Evolutionary conservation across 1,284 basidiomycete species (phyloP).

Genomic region (Tetrapyrgos nigripes): DNA sequence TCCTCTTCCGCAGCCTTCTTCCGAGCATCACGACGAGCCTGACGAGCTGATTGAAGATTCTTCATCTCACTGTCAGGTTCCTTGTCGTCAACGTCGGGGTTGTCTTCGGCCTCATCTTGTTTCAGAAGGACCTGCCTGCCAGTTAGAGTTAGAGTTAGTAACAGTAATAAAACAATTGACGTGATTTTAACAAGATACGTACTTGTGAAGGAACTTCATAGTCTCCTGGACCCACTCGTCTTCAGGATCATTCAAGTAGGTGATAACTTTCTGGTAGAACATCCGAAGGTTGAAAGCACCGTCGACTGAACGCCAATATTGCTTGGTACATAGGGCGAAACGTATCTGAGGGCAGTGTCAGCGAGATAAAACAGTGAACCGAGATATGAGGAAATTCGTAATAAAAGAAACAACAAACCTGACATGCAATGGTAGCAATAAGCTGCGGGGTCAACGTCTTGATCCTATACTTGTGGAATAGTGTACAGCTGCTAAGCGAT

Average conservation of each 20-base stretch:
- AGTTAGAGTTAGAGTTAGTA: background rate
- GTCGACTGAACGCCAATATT: background rate
- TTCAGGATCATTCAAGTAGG: background rate
- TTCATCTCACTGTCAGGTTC: background rate
- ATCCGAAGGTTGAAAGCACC: background rate
- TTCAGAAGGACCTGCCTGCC: background rate
- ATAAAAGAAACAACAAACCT: background rate
- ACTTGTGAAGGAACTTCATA: background rate
- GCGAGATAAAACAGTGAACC: background rate
- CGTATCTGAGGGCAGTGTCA: background rate
- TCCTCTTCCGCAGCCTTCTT: background rate
- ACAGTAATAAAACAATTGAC: background rate
- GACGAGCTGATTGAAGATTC: background rate
- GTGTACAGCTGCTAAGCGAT: background rate
- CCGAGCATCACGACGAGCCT: background rate
- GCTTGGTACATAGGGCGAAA: background rate
- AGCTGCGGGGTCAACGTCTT: background rate
- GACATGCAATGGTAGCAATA: background rate
- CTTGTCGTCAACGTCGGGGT: background rate
- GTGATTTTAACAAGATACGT: background rate
- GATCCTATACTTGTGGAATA: background rate
- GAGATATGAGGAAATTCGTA: background rate
- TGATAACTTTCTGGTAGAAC: background rate
- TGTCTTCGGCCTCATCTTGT: background rate
- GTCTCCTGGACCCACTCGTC: background rate